These are phyloP conservation scores for Leishmania lainsoni DNA, from an alignment of 208 protist species.

Conservation along the genomic window DNA sequence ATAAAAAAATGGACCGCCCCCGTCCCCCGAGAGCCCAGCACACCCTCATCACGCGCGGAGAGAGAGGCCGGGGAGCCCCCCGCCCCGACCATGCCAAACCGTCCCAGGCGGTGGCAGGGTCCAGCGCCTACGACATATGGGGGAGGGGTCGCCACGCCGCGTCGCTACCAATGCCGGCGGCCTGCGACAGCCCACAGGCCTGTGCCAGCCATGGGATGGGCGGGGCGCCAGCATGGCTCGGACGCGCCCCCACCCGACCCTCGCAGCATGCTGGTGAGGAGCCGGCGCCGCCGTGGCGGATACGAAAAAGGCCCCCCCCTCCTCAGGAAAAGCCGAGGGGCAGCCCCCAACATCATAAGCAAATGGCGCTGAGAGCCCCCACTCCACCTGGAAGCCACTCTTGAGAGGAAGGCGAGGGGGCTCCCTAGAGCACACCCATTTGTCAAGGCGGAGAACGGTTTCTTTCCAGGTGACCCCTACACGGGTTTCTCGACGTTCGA, in stretches of 20 bases:
- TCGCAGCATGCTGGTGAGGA: too few relatives aligned
- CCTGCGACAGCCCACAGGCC: not conserved
- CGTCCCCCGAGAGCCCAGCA: not conserved
- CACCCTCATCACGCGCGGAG: too few relatives aligned
- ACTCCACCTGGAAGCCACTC: not conserved
- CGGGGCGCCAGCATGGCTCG: too few relatives aligned
- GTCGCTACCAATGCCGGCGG: not conserved
- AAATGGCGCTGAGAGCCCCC: not conserved
- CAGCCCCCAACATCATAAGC: not conserved
- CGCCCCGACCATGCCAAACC: not conserved
- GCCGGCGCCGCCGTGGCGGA: not conserved
- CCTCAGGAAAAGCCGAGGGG: not conserved
- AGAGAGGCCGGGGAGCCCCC: not conserved
- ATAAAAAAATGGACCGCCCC: not conserved
- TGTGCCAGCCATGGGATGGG: too few relatives aligned
- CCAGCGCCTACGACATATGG: too few relatives aligned
- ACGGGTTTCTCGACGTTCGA: not conserved
- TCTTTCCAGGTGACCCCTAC: not conserved
- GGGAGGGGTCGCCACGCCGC: too few relatives aligned
- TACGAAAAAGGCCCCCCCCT: not conserved
- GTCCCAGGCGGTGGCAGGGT: not conserved
- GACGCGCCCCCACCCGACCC: not conserved
- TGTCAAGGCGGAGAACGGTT: not conserved
- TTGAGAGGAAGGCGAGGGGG: not conserved
- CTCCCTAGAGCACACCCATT: not conserved